Base-by-base conservation (phyloP, 768 basidiomycete genomes). In the Rhizopogon vulgaris region DNA sequence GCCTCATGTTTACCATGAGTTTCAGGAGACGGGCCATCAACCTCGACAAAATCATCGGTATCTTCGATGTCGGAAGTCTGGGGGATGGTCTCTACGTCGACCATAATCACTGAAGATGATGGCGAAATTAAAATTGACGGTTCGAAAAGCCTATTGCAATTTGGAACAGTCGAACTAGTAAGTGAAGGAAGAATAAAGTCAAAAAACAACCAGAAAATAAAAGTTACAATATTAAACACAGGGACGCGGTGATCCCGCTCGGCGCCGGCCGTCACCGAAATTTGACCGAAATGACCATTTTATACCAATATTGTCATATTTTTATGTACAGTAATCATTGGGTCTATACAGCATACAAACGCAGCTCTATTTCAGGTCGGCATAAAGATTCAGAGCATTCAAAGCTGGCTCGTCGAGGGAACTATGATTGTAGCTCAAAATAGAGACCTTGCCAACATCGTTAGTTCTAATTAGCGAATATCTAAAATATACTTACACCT, bases 371-470 rank as follows among this genome's bases (percentile, higher is more conserved):
- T 58, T 62, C 36, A 76, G 54, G 50, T 68, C 67, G 14, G 80
- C 80, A 58, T 80, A 78, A 64, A 90, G 58, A 62, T 92, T 92
- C 58, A 92, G 69, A 4, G 79, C 87, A 56, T 86, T 80, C 59
- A 91, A 68, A 12, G 81, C 80, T 6, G 92, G 90, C 68, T 94
- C 92, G 18, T 77, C 77, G 18, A 94, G 73, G 25, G 79, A 82
- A 56, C 76, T 74, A 70, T 94, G 93, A 59, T 92, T 91, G 67
- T 96, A 95, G 25, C 87, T 79, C 24, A 94, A 72, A 18, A 93
- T 77, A 12, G 87, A 80, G 50, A 93, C 77, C 90, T 91, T 55
- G 37, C 12, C 40, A 40, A 18, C 9, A 22, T 34, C 32, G 34
- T 46, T 46, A 46, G 32, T 34, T 46, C 9, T 15, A 52, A 6